Conservation (phyloP, 495 filamentous ascomycete genomes). For the Talaromyces proteolyticus region DNA sequence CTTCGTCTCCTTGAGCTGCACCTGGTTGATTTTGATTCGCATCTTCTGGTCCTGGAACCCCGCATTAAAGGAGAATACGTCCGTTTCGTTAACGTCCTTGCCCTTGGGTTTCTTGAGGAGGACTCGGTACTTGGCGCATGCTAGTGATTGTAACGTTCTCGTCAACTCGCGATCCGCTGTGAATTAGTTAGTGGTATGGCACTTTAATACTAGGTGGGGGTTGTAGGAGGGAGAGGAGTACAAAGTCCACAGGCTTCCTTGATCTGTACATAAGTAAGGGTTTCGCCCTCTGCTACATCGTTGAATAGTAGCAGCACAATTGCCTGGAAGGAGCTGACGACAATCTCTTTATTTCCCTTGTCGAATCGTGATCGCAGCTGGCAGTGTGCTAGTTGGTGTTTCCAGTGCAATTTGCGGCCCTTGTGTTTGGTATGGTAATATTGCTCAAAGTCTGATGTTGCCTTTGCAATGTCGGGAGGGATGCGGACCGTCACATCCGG, state of each 20-base stretch:
- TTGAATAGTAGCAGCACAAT: constrained; percentile 94
- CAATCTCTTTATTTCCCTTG: constrained; percentile 75
- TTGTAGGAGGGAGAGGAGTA: constrained; percentile 22
- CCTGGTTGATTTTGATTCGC: constrained; percentile 96
- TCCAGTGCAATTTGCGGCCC: constrained; percentile 83
- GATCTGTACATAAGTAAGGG: constrained; percentile 65
- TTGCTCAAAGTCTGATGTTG: constrained; percentile 66
- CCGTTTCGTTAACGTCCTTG: constrained; percentile 66
- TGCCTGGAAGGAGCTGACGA: constrained; percentile 85
- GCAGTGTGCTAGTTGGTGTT: constrained; percentile 83
- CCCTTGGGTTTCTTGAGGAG: constrained; percentile 81
- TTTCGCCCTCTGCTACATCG: constrained; percentile 45
- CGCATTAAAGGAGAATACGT: constrained; percentile 76
- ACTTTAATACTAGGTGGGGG: neutral
- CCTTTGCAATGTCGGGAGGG: constrained; percentile 60
- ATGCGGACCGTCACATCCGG: constrained; percentile 72
- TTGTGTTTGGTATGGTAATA: constrained; percentile 85
- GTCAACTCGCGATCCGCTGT: constrained; percentile 69
- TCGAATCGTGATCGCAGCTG: constrained; percentile 73
- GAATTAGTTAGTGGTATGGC: constrained; percentile 17
- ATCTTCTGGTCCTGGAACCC: constrained; percentile 74
- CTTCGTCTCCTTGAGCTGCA: constrained; percentile 91
- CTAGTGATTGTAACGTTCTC: constrained; percentile 89
- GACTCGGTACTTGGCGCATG: constrained; percentile 84
- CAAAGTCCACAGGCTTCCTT: constrained; percentile 59